These are phyloP conservation scores for Cymbopogon flexuosus DNA, from an alignment of 202 grass and related monocot genomes.

Conservation along the genomic window DNA sequence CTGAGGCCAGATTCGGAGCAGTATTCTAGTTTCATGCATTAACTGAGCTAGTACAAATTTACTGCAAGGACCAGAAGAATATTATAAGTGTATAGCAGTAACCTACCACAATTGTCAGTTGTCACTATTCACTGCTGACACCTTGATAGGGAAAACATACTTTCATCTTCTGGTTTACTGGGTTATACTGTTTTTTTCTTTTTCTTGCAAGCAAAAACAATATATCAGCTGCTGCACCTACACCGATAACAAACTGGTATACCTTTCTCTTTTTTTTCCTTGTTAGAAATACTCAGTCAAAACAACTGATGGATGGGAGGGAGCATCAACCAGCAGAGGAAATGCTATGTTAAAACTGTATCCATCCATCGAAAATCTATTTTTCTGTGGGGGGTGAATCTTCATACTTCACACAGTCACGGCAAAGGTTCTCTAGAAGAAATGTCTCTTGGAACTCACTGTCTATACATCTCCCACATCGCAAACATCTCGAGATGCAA, in stretches of 20 bases:
- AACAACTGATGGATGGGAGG: background rate
- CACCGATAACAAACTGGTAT: conserved; percentile 18
- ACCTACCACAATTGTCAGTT: conserved; percentile 32
- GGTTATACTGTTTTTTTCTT: background rate
- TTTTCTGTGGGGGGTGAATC: conserved; percentile 5
- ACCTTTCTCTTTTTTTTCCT: conserved; percentile 13
- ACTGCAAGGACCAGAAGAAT: background rate
- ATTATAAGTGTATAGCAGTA: background rate
- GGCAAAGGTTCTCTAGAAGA: conserved; percentile 51
- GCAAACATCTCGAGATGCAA: conserved; percentile 66
- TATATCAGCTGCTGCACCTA: conserved; percentile 5
- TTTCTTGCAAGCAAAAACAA: conserved; percentile 32
- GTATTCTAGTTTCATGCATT: background rate
- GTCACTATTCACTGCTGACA: background rate
- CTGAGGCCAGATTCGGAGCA: background rate
- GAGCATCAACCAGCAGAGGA: background rate
- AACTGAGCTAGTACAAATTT: background rate
- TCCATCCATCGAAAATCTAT: conserved; percentile 36
- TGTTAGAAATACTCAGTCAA: background rate
- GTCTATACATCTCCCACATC: conserved; percentile 71
- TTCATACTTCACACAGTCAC: conserved; percentile 46
- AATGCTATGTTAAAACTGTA: background rate
- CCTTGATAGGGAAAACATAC: background rate
- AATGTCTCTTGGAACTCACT: conserved; percentile 67
- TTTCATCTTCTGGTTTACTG: background rate